These are phyloP conservation scores for Pestalotiopsis sp. DNA, from an alignment of 2,329 filamentous ascomycete genomes.

Conservation along the genomic window DNA sequence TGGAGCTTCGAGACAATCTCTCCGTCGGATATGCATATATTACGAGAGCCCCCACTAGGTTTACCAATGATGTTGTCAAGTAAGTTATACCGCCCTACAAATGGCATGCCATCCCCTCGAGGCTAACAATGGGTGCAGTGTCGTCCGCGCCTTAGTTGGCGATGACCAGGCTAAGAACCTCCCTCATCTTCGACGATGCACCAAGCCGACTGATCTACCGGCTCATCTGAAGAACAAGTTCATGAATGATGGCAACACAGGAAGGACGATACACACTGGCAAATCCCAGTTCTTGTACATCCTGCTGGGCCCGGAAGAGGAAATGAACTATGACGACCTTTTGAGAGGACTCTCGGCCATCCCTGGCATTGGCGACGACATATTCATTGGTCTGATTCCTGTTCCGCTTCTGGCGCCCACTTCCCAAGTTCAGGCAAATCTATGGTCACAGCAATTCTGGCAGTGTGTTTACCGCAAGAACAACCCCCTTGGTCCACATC, in stretches of 20 bases:
- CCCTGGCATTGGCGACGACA: slow-evolving; percentile 52
- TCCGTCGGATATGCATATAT: slow-evolving; percentile 66
- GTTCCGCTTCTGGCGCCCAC: slow-evolving; percentile 76
- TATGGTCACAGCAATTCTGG: slow-evolving; percentile 80
- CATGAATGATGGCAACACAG: slow-evolving; percentile 59
- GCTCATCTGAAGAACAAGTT: slow-evolving; percentile 63
- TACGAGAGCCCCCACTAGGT: slow-evolving; percentile 71
- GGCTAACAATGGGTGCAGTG: slow-evolving; percentile 37
- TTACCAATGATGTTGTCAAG: slow-evolving; percentile 74
- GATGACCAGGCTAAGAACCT: slow-evolving; percentile 66
- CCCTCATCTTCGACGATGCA: slow-evolving; percentile 75
- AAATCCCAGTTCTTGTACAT: slow-evolving; percentile 65
- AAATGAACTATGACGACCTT: slow-evolving; percentile 58
- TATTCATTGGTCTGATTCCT: slow-evolving; percentile 64
- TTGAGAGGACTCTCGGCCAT: slow-evolving; percentile 46
- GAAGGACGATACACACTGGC: slow-evolving; percentile 59
- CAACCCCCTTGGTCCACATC: slow-evolving; percentile 84
- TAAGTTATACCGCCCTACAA: slow-evolving; percentile 45
- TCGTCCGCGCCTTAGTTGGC: slow-evolving; percentile 58
- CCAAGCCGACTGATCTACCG: slow-evolving; percentile 70
- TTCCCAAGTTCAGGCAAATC: slow-evolving; percentile 72
- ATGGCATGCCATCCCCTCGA: not conserved
- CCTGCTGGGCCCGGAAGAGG: slow-evolving; percentile 53
- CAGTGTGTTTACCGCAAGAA: slow-evolving; percentile 85
- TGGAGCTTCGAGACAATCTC: slow-evolving; percentile 64